Evolutionary conservation across 164 flowering plant species (phyloP).

Genomic region (Warburgia ugandensis): DNA sequence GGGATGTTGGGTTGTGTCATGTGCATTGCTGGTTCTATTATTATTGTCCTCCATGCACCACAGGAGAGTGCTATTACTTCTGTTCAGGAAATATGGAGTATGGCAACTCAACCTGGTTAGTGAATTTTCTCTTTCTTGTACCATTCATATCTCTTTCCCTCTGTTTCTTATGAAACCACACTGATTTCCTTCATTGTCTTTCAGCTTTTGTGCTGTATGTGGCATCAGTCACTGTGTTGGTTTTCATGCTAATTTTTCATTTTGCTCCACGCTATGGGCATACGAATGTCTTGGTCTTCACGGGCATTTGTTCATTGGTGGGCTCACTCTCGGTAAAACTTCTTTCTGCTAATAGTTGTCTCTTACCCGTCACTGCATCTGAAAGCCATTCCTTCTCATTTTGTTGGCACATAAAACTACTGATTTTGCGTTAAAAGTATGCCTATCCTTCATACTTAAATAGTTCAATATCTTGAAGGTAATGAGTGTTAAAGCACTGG

Average conservation of each 20-base stretch:
- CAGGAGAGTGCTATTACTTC: slow-evolving; percentile 62
- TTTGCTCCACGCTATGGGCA: slow-evolving; percentile 64
- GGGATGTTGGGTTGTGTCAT: slow-evolving; percentile 75
- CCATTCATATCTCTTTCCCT: not conserved
- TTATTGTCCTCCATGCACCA: slow-evolving; percentile 87
- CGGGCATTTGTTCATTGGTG: slow-evolving; percentile 84
- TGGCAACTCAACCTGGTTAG: slow-evolving; percentile 77
- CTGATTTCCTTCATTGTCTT: slow-evolving; percentile 9
- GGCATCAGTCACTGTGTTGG: slow-evolving; percentile 55
- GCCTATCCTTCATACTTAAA: not conserved
- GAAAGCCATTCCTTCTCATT: too few relatives aligned
- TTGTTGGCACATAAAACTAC: too few relatives aligned
- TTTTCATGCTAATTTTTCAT: slow-evolving; percentile 55
- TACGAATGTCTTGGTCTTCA: slow-evolving; percentile 61
- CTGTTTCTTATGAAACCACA: not conserved
- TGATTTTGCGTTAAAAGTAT: not conserved
- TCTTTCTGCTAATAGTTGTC: too few relatives aligned
- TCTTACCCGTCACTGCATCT: too few relatives aligned
- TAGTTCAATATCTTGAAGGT: slow-evolving; percentile 47
- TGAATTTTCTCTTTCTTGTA: not conserved
- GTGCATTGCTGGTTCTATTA: slow-evolving; percentile 74
- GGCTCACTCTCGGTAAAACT: slow-evolving; percentile 83
- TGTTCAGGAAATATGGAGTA: slow-evolving; percentile 68
- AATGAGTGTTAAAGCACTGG: too few relatives aligned
- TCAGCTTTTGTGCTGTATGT: slow-evolving; percentile 81